Evolutionary conservation across 495 filamentous ascomycete genomes (phyloP).

Genomic region (Ramalina intermedia): DNA sequence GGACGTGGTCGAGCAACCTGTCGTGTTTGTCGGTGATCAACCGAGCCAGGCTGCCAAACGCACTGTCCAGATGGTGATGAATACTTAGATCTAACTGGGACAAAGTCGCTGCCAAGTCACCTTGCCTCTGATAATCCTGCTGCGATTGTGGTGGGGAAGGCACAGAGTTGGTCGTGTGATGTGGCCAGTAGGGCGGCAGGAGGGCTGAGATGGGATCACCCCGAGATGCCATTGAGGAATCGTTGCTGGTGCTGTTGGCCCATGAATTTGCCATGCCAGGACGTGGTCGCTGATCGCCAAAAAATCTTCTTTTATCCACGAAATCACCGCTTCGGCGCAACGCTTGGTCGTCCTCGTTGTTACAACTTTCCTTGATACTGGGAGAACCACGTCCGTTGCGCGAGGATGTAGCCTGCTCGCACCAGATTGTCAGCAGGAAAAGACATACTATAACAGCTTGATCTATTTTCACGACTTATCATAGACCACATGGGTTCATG

Average conservation of each 20-base stretch:
- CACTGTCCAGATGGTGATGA: conserved; percentile 16
- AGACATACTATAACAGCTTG: too few relatives aligned
- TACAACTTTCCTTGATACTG: too few relatives aligned
- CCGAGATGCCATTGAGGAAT: conserved; percentile 8
- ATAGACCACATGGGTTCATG: too few relatives aligned
- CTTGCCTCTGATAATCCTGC: conserved; percentile 10
- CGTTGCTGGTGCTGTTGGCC: conserved; percentile 3
- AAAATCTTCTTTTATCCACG: too few relatives aligned
- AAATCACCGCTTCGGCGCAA: too few relatives aligned
- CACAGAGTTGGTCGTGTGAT: conserved; percentile 12
- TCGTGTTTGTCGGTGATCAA: conserved; percentile 14
- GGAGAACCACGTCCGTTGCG: too few relatives aligned
- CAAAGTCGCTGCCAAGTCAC: conserved; percentile 7
- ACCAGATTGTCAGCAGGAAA: too few relatives aligned
- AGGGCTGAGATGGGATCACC: conserved; percentile 7
- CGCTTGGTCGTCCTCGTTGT: too few relatives aligned
- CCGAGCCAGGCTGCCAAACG: conserved; percentile 10
- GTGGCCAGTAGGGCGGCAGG: conserved; percentile 8
- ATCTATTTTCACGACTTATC: too few relatives aligned
- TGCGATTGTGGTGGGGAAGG: conserved; percentile 15
- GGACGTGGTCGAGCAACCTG: conserved; percentile 10
- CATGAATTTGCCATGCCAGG: conserved; percentile 10
- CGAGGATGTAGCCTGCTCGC: too few relatives aligned
- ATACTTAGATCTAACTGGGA: conserved; percentile 13
- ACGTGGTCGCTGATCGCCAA: background rate